Evolutionary conservation across 1,139 yeast species (phyloP), one percentile per base, ranked within the genome.

Genomic region (Diutina neorugosa): DNA sequence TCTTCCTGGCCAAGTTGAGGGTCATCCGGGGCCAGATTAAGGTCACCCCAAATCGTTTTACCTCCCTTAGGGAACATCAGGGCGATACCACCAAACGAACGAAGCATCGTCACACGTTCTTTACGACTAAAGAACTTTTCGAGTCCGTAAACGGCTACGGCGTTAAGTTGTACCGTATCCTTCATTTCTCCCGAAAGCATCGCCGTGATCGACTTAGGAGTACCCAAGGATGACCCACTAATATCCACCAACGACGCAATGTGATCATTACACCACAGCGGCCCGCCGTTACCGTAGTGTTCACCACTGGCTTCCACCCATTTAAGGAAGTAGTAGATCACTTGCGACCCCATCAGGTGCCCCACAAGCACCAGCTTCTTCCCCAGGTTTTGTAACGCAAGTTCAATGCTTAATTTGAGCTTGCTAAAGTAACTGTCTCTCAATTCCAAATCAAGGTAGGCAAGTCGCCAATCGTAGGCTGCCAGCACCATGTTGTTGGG

Each of bases 31-130:
- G 86, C 81, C 51, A 66, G 59, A 1, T 71, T 65, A 54, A 74
- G 61, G 60, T 80, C 76, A 8, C 97, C 98, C 98, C 98, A 93
- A 47, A 93, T 79, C 6, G 80, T 64, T 49, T 83, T 83, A 2
- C 97, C 98, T 37, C 98, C 98, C 66, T 93, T 93, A 19, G 98
- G 98, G 48, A 93, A 65, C 98, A 93, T 94, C 57, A 95, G 82
- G 12, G 97, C 91, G 53, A 94, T 74, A 2, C 98, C 98, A 14
- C 96, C 97, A 79, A 93, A 90, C 2, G 93, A 76, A 57, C 90
- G 75, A 52, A 90, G 65, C 84, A 93, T 76, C 56, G 87, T 95
- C 6, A 90, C 81, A 58, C 98, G 78, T 69, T 93, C 98, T 56
- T 81, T 78, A 64, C 96, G 78, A 53, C 95, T 86, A 66, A 93